These are phyloP conservation scores for Trebouxia sp. DNA, from an alignment of 139 green algal genomes.

Conservation along the genomic window DNA sequence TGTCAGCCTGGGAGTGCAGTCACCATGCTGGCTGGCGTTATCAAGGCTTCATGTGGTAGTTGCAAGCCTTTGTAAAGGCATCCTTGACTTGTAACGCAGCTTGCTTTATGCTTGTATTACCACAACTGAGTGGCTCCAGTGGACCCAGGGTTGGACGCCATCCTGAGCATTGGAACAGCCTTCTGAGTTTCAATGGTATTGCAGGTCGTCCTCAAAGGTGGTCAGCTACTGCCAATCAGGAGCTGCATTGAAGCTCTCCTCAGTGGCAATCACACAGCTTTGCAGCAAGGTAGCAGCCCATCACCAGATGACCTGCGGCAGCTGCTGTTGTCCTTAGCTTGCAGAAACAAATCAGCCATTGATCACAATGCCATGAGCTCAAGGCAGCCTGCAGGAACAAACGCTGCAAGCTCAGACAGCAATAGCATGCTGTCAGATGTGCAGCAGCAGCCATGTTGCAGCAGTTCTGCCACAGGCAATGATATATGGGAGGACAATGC, in stretches of 20 bases:
- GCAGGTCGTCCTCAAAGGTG: conserved; percentile 6
- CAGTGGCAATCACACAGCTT: background rate
- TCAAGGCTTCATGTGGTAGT: too few species aligned
- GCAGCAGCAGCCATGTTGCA: background rate
- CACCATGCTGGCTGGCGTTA: too few species aligned
- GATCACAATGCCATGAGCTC: too few species aligned
- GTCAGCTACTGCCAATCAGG: background rate
- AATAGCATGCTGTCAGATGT: background rate
- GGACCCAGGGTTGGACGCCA: too few species aligned
- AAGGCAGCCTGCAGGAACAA: background rate
- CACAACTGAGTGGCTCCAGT: too few species aligned
- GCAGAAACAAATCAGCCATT: too few species aligned
- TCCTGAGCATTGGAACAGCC: too few species aligned
- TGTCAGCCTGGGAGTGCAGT: too few species aligned
- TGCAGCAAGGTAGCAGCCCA: background rate
- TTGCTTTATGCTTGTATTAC: too few species aligned
- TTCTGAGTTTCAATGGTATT: too few species aligned
- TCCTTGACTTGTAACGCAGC: too few species aligned
- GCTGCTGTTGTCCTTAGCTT: background rate
- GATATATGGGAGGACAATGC: background rate
- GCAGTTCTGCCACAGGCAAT: background rate
- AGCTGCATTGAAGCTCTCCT: conserved; percentile 7
- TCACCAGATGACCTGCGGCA: background rate
- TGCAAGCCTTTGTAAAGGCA: too few species aligned
- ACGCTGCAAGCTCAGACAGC: background rate